A percentile compares a stretch with the other conserved stretches of the same genome.
Evolutionary conservation across 73 alveolate genomes (phyloP).

Genomic region (Uronychia setigera): DNA sequence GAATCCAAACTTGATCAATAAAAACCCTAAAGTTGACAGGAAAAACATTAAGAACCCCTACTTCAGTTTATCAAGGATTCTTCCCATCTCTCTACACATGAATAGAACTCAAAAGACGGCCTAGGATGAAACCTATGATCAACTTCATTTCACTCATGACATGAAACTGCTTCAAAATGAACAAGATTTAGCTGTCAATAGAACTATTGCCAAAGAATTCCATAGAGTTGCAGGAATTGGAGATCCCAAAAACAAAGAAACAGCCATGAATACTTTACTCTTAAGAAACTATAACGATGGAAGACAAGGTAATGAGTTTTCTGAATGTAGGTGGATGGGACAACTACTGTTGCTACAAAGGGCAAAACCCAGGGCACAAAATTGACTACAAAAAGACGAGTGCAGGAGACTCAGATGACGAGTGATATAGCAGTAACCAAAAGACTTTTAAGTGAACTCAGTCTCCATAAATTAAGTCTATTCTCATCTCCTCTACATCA

Average conservation of each 20-base stretch:
- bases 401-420: not conserved
- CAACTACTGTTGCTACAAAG: constrained; percentile 74
- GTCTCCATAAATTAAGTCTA: too few relatives aligned
- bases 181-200: constrained; percentile 71
- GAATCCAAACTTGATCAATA: constrained; percentile 87
- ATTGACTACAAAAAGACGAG: not conserved
- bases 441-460: not conserved
- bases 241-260: constrained; percentile 66
- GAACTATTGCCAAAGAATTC: constrained; percentile 78
- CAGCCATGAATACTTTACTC: constrained; percentile 78
- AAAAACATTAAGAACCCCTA: constrained; percentile 89
- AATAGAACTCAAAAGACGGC: constrained; percentile 55
- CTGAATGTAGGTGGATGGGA: constrained; percentile 72
- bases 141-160: constrained; percentile 69
- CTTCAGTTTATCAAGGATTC: constrained; percentile 83
- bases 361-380: constrained; percentile 35
- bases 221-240: constrained; percentile 72
- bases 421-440: not conserved
- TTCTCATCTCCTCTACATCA: not conserved
- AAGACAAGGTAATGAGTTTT: constrained; percentile 63
- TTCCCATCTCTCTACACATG: constrained; percentile 78
- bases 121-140: constrained; percentile 38
- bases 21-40: constrained; percentile 83
- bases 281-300: constrained; percentile 95
- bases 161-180: constrained; percentile 77